Conservation (phyloP, 495 filamentous ascomycete genomes). For the Hyaloscypha finlandica region DNA sequence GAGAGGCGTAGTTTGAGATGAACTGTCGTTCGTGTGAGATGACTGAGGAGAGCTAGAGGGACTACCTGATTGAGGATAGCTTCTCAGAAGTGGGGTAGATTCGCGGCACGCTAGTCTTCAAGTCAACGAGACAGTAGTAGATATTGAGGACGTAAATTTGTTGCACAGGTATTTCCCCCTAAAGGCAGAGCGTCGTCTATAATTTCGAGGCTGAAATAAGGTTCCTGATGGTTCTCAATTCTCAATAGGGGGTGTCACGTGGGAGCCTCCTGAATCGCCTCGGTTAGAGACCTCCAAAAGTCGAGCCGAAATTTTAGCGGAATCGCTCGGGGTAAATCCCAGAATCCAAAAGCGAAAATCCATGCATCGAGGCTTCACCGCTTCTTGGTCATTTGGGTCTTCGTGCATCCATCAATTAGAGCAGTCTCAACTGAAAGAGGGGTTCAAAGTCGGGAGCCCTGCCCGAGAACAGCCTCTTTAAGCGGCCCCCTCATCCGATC, state of each 20-base stretch:
- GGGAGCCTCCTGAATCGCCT: background rate
- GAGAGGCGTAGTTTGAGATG: too few relatives aligned
- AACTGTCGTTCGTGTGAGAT: background rate
- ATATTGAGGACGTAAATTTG: too few relatives aligned
- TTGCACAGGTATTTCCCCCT: too few relatives aligned
- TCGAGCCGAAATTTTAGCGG: background rate
- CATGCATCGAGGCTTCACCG: background rate
- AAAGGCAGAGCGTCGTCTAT: too few relatives aligned
- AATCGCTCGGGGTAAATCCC: background rate
- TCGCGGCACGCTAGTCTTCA: background rate
- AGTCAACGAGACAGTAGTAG: background rate
- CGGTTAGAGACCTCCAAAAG: background rate
- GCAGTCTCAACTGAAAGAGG: background rate
- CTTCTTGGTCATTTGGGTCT: background rate
- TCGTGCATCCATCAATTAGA: background rate
- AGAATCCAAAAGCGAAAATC: background rate
- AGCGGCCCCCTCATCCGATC: background rate
- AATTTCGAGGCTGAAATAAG: background rate
- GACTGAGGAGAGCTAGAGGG: background rate
- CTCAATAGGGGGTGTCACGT: background rate
- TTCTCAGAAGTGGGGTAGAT: conserved; percentile 5
- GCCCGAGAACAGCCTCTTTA: background rate
- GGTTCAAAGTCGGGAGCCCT: background rate
- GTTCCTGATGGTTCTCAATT: background rate
- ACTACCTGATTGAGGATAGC: background rate